Percentiles rank a stretch among this genome's conserved stretches.
Evolutionary conservation across 257 asterid species (phyloP).

Genomic region (Solanum sitiens): DNA sequence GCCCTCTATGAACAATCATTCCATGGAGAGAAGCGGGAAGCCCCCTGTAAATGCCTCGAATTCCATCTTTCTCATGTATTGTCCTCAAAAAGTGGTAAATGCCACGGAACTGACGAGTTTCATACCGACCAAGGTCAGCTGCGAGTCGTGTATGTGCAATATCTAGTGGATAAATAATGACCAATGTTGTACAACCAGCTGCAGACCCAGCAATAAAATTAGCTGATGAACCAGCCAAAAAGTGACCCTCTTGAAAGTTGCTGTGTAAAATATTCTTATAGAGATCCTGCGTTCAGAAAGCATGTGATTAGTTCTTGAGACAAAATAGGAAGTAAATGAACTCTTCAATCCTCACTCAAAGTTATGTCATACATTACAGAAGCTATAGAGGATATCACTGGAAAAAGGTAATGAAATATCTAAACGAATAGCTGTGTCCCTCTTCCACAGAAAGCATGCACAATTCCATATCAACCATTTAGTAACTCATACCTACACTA

Average conservation of each 20-base stretch:
- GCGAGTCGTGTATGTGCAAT: constrained; percentile 96
- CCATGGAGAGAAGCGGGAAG: constrained; percentile 91
- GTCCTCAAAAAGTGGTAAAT: constrained; percentile 66
- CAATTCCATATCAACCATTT: background rate
- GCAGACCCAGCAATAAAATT: constrained; percentile 83
- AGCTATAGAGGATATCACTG: background rate
- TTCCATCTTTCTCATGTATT: constrained; percentile 46
- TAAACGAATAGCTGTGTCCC: background rate
- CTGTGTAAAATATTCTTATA: constrained; percentile 58
- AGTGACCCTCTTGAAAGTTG: constrained; percentile 34
- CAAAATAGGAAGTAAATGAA: background rate
- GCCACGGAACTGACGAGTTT: constrained; percentile 78
- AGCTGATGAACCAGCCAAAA: constrained; percentile 64
- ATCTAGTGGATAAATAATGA: constrained; percentile 90
- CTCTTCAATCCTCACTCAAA: background rate
- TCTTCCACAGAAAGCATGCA: background rate
- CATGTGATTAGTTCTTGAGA: background rate
- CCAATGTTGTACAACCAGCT: constrained; percentile 85
- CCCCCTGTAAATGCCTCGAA: constrained; percentile 80
- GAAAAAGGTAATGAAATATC: background rate
- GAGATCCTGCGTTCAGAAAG: constrained; percentile 49
- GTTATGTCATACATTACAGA: background rate
- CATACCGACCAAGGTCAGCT: constrained; percentile 76
- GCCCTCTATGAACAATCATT: constrained; percentile 84
- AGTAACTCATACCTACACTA: background rate